phyloP scores from a whole-genome alignment of 1,284 basidiomycete genomes.

The Ceratobasidium sp. region DNA sequence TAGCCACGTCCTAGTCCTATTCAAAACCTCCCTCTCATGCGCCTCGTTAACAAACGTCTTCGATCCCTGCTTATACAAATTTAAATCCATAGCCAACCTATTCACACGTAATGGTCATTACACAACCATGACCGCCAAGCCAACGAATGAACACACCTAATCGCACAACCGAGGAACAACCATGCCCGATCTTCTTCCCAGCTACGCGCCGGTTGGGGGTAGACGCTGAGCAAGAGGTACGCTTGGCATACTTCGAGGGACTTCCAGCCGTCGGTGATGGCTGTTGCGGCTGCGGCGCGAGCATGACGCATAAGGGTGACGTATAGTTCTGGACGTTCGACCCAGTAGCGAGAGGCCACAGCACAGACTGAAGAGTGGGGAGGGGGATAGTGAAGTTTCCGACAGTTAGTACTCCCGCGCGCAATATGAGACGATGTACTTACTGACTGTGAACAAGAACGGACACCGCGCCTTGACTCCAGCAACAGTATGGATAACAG shows the following conservation, averaged over 20 bases:
- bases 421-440: slow-evolving; percentile 49
- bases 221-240: slow-evolving; percentile 81
- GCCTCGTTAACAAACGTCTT: slow-evolving; percentile 71
- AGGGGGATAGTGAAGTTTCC: neutral
- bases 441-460: slow-evolving; percentile 83
- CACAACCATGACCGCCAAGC: neutral
- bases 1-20: slow-evolving; percentile 84
- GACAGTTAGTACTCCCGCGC: too few relatives aligned
- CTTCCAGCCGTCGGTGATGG: slow-evolving; percentile 83
- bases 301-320: slow-evolving; percentile 88
- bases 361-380: slow-evolving; percentile 69
- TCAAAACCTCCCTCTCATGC: slow-evolving; percentile 82
- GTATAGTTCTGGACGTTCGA: slow-evolving; percentile 80
- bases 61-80: slow-evolving; percentile 75
- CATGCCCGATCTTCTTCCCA: slow-evolving; percentile 87
- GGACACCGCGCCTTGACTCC: slow-evolving; percentile 82
- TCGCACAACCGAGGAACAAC: slow-evolving; percentile 82
- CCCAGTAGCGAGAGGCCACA: slow-evolving; percentile 77
- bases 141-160: slow-evolving; percentile 61
- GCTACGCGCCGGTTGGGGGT: slow-evolving; percentile 77
- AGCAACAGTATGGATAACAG: slow-evolving; percentile 74
- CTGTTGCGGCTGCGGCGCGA: slow-evolving; percentile 79
- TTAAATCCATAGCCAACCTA: slow-evolving; percentile 83
- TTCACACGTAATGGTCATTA: neutral
- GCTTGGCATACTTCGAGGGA: slow-evolving; percentile 77